Evolutionary conservation across 2,329 filamentous ascomycete species (phyloP).

Genomic region (Verticillium isaacii): DNA sequence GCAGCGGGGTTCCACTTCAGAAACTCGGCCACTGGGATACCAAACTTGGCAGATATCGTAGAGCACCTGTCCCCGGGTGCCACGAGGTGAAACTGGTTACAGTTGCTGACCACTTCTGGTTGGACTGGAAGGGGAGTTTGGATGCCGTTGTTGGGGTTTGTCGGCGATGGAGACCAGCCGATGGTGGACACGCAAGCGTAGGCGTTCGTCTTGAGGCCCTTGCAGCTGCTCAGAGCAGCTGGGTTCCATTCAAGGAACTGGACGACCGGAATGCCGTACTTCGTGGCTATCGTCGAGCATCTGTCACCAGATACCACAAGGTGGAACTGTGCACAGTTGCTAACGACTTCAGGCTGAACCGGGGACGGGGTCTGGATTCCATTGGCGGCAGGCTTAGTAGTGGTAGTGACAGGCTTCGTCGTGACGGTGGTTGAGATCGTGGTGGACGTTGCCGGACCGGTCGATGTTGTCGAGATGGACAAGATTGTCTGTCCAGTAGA

Average conservation of each 20-base stretch:
- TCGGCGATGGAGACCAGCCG: background rate
- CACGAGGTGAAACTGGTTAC: conserved; percentile 14
- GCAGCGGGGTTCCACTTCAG: conserved; percentile 13
- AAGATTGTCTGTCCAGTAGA: conserved; percentile 2
- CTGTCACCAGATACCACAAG: conserved; percentile 12
- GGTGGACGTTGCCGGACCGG: no score
- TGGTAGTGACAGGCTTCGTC: background rate
- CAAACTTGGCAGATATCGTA: conserved; percentile 5
- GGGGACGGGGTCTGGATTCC: background rate
- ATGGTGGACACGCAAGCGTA: conserved; percentile 9
- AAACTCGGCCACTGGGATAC: conserved; percentile 11
- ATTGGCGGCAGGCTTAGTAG: background rate
- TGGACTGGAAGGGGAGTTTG: conserved; percentile 11
- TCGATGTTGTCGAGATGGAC: background rate
- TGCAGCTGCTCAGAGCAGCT: conserved; percentile 18
- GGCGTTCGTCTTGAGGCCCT: conserved; percentile 13
- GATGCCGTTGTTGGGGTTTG: conserved; percentile 1
- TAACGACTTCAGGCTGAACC: conserved; percentile 4
- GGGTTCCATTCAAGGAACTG: conserved; percentile 25
- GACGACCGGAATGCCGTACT: conserved; percentile 14
- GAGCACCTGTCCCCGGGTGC: conserved; percentile 9
- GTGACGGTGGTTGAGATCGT: background rate
- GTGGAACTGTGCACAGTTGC: conserved; percentile 13
- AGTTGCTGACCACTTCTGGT: conserved; percentile 13
- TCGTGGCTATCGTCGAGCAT: conserved; percentile 14